Percentiles rank a stretch among this genome's conserved stretches.
Conservation (phyloP, 1,284 basidiomycete genomes). For the Erythrobasidium hasegawianum region DNA sequence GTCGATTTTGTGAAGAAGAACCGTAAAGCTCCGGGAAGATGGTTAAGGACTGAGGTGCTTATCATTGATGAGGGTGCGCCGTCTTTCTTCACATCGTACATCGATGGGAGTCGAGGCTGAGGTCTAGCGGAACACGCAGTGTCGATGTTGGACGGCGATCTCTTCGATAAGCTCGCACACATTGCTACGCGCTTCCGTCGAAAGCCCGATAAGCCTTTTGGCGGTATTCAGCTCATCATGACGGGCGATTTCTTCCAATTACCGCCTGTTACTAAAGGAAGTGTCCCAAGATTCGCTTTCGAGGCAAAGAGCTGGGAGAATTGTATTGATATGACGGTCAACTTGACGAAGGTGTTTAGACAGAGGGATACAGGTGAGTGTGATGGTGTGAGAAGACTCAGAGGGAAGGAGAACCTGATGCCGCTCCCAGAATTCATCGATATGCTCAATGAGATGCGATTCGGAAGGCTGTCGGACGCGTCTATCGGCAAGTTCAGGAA, state of each 20-base stretch:
- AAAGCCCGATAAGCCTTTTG: constrained; percentile 63
- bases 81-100: background rate
- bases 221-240: constrained; percentile 83
- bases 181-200: constrained; percentile 61
- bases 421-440: constrained; percentile 67
- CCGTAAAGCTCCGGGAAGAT: constrained; percentile 63
- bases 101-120: background rate
- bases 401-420: background rate
- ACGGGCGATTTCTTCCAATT: constrained; percentile 97
- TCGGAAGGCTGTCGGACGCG: constrained; percentile 61
- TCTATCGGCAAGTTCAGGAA: constrained; percentile 62
- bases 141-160: constrained; percentile 82
- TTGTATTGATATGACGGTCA: constrained; percentile 71
- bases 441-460: constrained; percentile 86
- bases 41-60: constrained; percentile 71
- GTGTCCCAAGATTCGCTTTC: constrained; percentile 67
- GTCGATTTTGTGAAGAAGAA: constrained; percentile 67
- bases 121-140: constrained; percentile 6
- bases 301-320: constrained; percentile 80
- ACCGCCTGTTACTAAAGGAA: constrained; percentile 68
- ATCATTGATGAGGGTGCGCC: constrained; percentile 87
- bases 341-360: constrained; percentile 82
- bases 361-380: constrained; percentile 55
- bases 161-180: constrained; percentile 81
- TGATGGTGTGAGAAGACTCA: background rate